A percentile compares a stretch with the other conserved stretches of the same genome.
Evolutionary conservation across 805 yeast species (phyloP).

Genomic region (Sugiyamaella chiloensis): DNA sequence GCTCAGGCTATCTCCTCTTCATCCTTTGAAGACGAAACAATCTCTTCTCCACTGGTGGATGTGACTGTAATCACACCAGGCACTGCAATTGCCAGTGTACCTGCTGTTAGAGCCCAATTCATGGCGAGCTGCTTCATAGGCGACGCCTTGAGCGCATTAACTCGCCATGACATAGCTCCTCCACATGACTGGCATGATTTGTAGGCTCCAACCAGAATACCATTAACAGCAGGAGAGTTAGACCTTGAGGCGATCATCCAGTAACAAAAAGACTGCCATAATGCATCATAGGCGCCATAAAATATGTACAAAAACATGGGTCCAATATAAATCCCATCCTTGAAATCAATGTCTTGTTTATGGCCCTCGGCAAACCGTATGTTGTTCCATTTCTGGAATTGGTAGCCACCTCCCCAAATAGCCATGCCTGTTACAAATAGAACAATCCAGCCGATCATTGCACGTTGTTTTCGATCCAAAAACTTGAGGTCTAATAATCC

Average conservation of each 20-base stretch:
- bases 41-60: constrained; percentile 38
- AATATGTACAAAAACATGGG: constrained; percentile 62
- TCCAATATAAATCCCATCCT: constrained; percentile 46
- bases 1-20: no score
- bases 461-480: constrained; percentile 44
- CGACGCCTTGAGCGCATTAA: constrained; percentile 41
- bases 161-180: constrained; percentile 60
- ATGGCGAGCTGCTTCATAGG: constrained; percentile 46
- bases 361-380: constrained; percentile 13
- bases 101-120: constrained; percentile 51
- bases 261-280: constrained; percentile 55
- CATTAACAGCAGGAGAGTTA: constrained; percentile 51
- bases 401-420: constrained; percentile 60
- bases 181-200: constrained; percentile 61
- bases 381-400: constrained; percentile 39
- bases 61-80: constrained; percentile 43
- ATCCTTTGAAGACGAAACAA: background rate
- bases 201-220: constrained; percentile 57
- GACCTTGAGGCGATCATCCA: constrained; percentile 59
- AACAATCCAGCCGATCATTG: constrained; percentile 43
- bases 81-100: constrained; percentile 45
- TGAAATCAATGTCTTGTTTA: constrained; percentile 42
- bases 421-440: constrained; percentile 42
- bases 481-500: constrained; percentile 43
- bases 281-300: constrained; percentile 57